Conservation (phyloP, 2,329 filamentous ascomycete species). For the Shiraia sp. region DNA sequence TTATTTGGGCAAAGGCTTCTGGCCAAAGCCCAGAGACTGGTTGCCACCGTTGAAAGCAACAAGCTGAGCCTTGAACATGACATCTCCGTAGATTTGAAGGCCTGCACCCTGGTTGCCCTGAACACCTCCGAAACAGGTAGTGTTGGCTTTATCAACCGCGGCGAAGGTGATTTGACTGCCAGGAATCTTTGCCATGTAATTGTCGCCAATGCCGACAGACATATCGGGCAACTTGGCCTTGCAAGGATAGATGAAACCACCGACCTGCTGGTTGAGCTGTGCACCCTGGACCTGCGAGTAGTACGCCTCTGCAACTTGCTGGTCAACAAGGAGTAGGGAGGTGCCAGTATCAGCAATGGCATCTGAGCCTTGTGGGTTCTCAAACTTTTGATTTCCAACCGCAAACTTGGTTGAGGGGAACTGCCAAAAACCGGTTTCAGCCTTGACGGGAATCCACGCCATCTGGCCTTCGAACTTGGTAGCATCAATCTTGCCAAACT, state of each 20-base stretch:
- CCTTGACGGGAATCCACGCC: conserved; percentile 64
- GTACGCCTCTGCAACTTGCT: conserved; percentile 53
- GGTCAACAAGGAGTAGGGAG: conserved; percentile 64
- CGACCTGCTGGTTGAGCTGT: conserved; percentile 39
- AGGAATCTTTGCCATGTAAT: conserved; percentile 60
- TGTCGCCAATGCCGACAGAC: conserved; percentile 60
- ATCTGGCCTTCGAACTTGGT: conserved; percentile 66
- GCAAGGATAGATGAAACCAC: conserved; percentile 53
- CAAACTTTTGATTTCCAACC: conserved; percentile 59
- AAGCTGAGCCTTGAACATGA: conserved; percentile 63
- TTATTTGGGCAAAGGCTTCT: conserved; percentile 22
- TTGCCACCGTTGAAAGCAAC: conserved; percentile 63
- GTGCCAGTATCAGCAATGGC: conserved; percentile 62
- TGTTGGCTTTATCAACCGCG: conserved; percentile 44
- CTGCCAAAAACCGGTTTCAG: conserved; percentile 69
- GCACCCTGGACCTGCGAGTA: conserved; percentile 49
- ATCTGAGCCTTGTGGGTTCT: conserved; percentile 54
- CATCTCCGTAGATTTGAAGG: conserved; percentile 67
- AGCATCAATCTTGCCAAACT: conserved; percentile 72
- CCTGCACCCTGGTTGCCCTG: conserved; percentile 59
- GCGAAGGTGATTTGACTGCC: conserved; percentile 51
- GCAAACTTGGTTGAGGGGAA: conserved; percentile 62
- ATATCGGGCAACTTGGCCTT: conserved; percentile 48
- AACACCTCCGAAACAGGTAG: conserved; percentile 69
- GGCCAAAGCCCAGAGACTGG: conserved; percentile 57